Base-by-base conservation (phyloP, 345 rosid species). In the Citrus maxima region DNA sequence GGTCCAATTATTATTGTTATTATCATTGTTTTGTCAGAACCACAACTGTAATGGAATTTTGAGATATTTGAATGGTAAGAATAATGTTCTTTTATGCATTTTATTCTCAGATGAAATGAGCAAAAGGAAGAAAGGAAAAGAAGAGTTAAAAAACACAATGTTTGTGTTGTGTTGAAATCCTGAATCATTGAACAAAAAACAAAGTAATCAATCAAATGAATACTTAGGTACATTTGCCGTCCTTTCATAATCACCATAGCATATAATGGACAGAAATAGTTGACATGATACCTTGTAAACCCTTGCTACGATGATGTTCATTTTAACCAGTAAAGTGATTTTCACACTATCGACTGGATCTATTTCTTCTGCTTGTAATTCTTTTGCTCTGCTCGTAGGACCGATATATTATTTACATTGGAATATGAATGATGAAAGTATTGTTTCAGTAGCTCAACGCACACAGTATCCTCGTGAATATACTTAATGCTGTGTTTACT, bases 381-480 rank as follows among this genome's bases (percentile, higher is more conserved):
- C 7, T 68, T 28, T 38, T 66, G 46, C 22, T 72, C 42, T 55
- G 25, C 61, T 4, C 13, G 2, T 13, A 56, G 27, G 63, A 46
- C 1, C 51, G 18, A 63, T 16, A 22, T 40, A 69, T 18, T 60
- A 60, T 13, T 7, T n/a, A 69, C 35, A 10, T 27, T 0, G n/a
- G 74, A 55, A 66, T 5, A 5, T 4, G 25, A 55, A 8, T 2
- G 25, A 55, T 10, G 19, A 42, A 63, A 32, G 70, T 46, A 35
- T 54, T 32, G n/a, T 2, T 18, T 60, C 2, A 67, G 54, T 4
- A 25, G 65, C 6, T 12, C 7, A 22, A 4, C 7, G 49, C n/a
- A 58, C 61, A 38, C 75, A 73, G 35, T 18, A 16, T 35, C 67
- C 78, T 49, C 68, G 82, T 76, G 80, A 42, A 6, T 64, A 38